phyloP scores from a whole-genome alignment of 2,329 filamentous ascomycete species.

The Pyrenophora teres region DNA sequence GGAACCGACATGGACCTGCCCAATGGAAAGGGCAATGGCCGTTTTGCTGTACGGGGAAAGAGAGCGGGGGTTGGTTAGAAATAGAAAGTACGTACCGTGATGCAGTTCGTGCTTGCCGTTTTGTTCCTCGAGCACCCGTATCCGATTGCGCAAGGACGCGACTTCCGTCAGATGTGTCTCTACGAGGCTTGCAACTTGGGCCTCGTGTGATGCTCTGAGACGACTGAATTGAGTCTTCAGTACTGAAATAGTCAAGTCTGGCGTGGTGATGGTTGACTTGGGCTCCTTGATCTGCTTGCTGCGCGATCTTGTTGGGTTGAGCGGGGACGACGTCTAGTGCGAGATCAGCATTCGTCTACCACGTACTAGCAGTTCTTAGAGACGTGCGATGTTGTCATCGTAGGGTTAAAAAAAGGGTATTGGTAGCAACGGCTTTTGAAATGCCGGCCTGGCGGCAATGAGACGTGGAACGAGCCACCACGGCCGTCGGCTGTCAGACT shows the following conservation, averaged over 20 bases:
- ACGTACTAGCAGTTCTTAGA: neutral
- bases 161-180: constrained; percentile 49
- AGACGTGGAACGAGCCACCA: constrained; percentile 6
- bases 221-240: constrained; percentile 44
- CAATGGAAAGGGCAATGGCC: neutral
- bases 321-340: constrained; percentile 24
- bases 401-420: neutral
- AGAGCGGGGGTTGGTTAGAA: neutral
- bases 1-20: neutral
- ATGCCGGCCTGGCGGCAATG: neutral
- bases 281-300: constrained; percentile 34
- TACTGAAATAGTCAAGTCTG: constrained; percentile 39
- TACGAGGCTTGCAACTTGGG: constrained; percentile 44
- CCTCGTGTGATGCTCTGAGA: constrained; percentile 48
- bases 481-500: neutral
- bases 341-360: constrained; percentile 13
- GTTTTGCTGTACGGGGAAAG: constrained; percentile 2
- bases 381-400: neutral
- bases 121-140: constrained; percentile 46
- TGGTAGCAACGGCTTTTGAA: neutral
- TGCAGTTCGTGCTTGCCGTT: constrained; percentile 28
- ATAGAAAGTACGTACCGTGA: constrained; percentile 30
- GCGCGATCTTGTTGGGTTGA: constrained; percentile 18
- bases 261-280: constrained; percentile 36
- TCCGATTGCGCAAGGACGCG: constrained; percentile 46